phyloP scores from a whole-genome alignment of 169 alveolate species.

The Babesia sp. region DNA sequence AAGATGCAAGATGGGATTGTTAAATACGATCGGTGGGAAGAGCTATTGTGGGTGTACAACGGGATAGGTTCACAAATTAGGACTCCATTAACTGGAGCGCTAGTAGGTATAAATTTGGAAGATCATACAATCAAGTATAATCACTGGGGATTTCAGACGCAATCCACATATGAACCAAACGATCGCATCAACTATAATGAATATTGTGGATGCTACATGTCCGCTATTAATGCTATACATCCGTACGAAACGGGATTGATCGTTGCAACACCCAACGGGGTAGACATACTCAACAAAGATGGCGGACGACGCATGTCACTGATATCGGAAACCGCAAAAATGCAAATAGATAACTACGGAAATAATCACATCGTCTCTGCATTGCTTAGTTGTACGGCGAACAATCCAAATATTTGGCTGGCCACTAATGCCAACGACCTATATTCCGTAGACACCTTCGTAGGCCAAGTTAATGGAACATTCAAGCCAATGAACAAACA shows the following conservation, averaged over 20 bases:
- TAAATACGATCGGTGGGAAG: conserved; percentile 65
- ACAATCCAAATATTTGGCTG: conserved; percentile 9
- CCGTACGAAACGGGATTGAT: conserved; percentile 41
- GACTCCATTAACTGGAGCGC: conserved; percentile 51
- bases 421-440: conserved; percentile 36
- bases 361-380: conserved; percentile 48
- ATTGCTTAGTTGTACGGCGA: conserved; percentile 21
- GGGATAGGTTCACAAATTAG: conserved; percentile 29
- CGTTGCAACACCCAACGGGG: conserved; percentile 31
- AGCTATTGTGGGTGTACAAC: conserved; percentile 59
- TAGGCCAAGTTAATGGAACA: conserved; percentile 30
- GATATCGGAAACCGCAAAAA: conserved; percentile 24
- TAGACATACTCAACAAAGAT: conserved; percentile 33
- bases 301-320: conserved; percentile 45
- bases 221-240: conserved; percentile 26
- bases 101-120: conserved; percentile 40
- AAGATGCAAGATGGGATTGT: conserved; percentile 62
- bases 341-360: conserved; percentile 31
- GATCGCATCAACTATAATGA: neutral
- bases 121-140: conserved; percentile 48
- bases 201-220: conserved; percentile 47
- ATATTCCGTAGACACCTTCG: conserved; percentile 31
- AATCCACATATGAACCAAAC: neutral
- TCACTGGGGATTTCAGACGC: conserved; percentile 13
- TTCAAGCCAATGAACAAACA: conserved; percentile 6